Evolutionary conservation across 306 rosid species (phyloP), one percentile per base, ranked within the genome.

Genomic region (Ziziphus jujuba): DNA sequence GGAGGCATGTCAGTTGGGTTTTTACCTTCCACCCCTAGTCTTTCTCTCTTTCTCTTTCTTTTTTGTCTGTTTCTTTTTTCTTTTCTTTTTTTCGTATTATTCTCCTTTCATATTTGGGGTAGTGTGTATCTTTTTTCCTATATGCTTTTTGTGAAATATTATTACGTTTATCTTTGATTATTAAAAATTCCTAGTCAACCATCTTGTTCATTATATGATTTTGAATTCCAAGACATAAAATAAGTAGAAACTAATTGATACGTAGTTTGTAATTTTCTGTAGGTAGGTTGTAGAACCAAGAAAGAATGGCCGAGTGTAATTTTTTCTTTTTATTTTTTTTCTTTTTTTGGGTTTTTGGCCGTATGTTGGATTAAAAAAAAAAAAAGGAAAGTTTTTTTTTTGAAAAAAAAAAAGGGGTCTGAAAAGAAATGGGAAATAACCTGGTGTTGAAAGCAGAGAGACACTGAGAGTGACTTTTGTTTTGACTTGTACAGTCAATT

Each of bases 401-500:
- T 5, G 25, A 50, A 56, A 56, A 15, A 21, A 34, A 31, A 59
- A 20, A 57, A 67, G 56, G 50, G 25, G 63, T 49, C 67, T 28
- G 64, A 33, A 59, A 17, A 23, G 45, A 9, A 43, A 7, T n/a
- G 4, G 34, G 12, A 33, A 52, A 67, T 62, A 75, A 69, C 70
- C 63, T 84, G 74, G 73, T 45, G 60, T 48, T 31, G 28, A 75
- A 75, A 76, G 7, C 54, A 66, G 68, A 53, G 68, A 60, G 82
- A 78, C 80, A 71, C 53, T 53, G 79, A 84, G 66, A 78, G 69
- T 45, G 84, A 82, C 87, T 75, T 79, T 57, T 81, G 79, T 77
- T 54, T 68, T 81, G 86, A 82, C 87, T 71, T 75, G n/a, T 80
- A 80, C 81, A 75, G 72, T 82, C 86, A 70, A 72, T 75, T 78